Evolutionary conservation across 305 asterid genomes (phyloP).

Genomic region (Fraxinus paxiana): DNA sequence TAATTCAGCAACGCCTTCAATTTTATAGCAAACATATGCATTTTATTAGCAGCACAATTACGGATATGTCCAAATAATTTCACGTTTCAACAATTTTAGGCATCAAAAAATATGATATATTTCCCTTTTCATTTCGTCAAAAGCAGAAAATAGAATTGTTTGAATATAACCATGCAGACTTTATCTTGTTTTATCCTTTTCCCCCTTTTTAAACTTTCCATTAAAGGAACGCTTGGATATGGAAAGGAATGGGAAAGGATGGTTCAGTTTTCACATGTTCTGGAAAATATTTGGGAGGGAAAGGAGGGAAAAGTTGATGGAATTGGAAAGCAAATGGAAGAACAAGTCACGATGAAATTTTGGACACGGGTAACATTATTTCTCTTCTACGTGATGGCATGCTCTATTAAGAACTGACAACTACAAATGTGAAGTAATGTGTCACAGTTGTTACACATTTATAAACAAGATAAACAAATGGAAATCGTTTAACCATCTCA

Average conservation of each 20-base stretch:
- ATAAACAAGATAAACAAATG: not conserved
- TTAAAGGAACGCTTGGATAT: not conserved
- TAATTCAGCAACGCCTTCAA: conserved; percentile 8
- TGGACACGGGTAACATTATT: not conserved
- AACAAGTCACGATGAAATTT: not conserved
- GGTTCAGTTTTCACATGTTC: not conserved
- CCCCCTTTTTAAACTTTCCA: not conserved
- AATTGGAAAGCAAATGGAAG: not conserved
- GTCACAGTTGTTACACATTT: not conserved
- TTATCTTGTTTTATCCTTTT: not conserved
- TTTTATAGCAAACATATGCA: not conserved
- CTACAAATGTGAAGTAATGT: not conserved
- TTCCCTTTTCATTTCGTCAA: not conserved
- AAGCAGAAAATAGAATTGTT: not conserved
- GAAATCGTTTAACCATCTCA: not conserved
- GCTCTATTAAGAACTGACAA: not conserved
- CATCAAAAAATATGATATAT: not conserved
- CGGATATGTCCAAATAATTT: not conserved
- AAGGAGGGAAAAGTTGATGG: not conserved
- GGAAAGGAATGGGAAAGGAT: not conserved
- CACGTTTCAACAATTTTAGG: not conserved
- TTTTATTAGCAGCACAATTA: not conserved
- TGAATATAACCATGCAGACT: not conserved
- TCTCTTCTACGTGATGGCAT: not conserved
- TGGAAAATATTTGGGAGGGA: not conserved